Evolutionary conservation across 1,284 basidiomycete species (phyloP).

Genomic region (Ceratobasidium sp.): DNA sequence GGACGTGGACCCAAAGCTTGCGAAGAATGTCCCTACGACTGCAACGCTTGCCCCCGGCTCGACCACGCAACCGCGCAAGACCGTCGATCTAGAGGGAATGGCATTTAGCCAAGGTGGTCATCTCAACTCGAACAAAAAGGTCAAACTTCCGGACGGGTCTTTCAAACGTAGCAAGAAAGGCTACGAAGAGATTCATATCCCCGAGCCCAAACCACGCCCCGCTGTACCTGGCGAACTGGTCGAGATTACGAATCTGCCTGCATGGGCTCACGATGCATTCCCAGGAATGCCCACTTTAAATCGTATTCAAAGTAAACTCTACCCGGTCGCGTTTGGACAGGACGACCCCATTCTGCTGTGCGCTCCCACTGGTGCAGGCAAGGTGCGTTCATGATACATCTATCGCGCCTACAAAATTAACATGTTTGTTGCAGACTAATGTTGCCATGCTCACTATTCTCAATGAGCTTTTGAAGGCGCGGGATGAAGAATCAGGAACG

Average conservation of each 20-base stretch:
- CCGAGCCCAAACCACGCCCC: conserved; percentile 85
- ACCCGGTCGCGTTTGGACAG: conserved; percentile 86
- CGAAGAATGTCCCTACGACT: conserved; percentile 75
- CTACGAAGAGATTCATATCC: conserved; percentile 98
- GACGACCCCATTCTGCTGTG: conserved; percentile 96
- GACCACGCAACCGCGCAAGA: conserved; percentile 83
- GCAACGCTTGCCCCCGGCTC: conserved; percentile 90
- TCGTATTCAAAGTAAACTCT: conserved; percentile 92
- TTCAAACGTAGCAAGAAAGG: conserved; percentile 98
- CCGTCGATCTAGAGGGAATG: conserved; percentile 93
- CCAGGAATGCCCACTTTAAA: conserved; percentile 82
- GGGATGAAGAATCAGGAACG: conserved; percentile 81
- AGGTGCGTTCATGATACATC: conserved; percentile 70
- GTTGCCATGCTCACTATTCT: conserved; percentile 96
- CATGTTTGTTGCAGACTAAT: conserved; percentile 76
- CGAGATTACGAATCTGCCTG: conserved; percentile 76
- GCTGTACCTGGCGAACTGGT: conserved; percentile 76
- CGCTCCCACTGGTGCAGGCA: conserved; percentile 98
- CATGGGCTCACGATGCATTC: conserved; percentile 90
- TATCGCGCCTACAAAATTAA: conserved; percentile 65
- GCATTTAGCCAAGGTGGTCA: conserved; percentile 96
- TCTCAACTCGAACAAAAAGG: conserved; percentile 98
- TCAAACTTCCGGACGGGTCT: conserved; percentile 95
- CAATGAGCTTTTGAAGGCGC: conserved; percentile 85
- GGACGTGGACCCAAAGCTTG: conserved; percentile 73